phyloP scores from a whole-genome alignment of 805 yeast genomes.

The Saccharomycopsis javanensis region DNA sequence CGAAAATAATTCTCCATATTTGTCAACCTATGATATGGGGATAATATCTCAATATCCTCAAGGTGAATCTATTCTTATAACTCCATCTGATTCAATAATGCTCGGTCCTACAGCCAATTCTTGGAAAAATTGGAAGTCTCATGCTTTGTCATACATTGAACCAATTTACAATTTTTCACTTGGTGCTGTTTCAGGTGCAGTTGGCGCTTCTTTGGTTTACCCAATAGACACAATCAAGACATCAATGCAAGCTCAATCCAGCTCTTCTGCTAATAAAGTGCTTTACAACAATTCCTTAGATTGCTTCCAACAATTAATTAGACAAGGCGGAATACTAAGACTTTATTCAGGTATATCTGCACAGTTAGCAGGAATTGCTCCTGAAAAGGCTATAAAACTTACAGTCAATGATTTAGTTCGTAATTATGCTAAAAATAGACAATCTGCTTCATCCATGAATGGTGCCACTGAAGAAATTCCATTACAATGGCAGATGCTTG shows the following conservation, averaged over 20 bases:
- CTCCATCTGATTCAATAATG: not conserved
- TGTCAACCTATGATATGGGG: not conserved
- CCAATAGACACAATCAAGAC: conserved; percentile 96
- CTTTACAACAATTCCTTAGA: conserved; percentile 74
- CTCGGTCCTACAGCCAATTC: not conserved
- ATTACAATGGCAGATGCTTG: conserved; percentile 57
- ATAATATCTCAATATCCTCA: conserved; percentile 1
- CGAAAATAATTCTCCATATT: not conserved
- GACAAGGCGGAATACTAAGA: conserved; percentile 50
- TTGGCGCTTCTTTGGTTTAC: conserved; percentile 96
- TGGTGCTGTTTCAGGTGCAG: conserved; percentile 94
- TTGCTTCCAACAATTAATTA: conserved; percentile 70
- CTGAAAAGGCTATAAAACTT: conserved; percentile 93
- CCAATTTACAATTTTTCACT: conserved; percentile 78
- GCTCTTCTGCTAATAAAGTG: conserved; percentile 28
- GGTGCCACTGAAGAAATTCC: conserved; percentile 37
- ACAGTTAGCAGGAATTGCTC: conserved; percentile 94
- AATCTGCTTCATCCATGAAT: conserved; percentile 28
- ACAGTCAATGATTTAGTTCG: conserved; percentile 89
- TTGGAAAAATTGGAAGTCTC: not conserved
- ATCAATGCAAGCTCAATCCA: conserved; percentile 92
- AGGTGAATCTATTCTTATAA: not conserved
- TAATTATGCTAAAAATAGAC: conserved; percentile 49
- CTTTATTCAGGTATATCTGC: conserved; percentile 90
- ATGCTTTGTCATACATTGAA: conserved; percentile 23